A percentile compares a stretch with the other conserved stretches of the same genome.
phyloP scores from a whole-genome alignment of 2,329 filamentous ascomycete species.

The Xylariaceae sp. region DNA sequence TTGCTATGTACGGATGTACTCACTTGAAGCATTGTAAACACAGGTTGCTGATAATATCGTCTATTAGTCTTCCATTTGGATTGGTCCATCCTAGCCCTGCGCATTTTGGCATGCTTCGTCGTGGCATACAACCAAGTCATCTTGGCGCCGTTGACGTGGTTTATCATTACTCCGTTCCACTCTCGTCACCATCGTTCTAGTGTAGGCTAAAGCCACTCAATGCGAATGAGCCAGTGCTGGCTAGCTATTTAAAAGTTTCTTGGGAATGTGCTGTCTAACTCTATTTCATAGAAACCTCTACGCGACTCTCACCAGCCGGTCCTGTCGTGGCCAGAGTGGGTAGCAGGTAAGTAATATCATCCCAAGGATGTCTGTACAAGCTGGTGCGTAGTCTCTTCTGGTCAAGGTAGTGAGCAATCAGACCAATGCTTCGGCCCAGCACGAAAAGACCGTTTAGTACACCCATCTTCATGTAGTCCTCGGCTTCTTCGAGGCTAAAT shows the following conservation, averaged over 20 bases:
- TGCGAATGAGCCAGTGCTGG: constrained; percentile 13
- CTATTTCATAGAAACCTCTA: constrained; percentile 73
- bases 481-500: constrained; percentile 91
- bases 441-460: constrained; percentile 99
- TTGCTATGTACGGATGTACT: not conserved
- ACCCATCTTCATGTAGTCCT: constrained; percentile 99
- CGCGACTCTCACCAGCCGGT: constrained; percentile 75
- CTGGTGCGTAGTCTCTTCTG: constrained; percentile 99
- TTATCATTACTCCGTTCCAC: constrained; percentile 22
- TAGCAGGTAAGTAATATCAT: constrained; percentile 93
- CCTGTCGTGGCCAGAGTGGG: constrained; percentile 68
- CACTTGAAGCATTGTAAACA: not conserved
- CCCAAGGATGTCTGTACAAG: constrained; percentile 98
- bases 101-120: constrained; percentile 21
- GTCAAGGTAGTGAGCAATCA: constrained; percentile 99
- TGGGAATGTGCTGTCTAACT: constrained; percentile 24
- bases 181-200: constrained; percentile 5
- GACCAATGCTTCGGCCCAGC: constrained; percentile 90
- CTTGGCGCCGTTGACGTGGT: constrained; percentile 11
- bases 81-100: constrained; percentile 18
- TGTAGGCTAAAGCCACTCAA: constrained; percentile 11
- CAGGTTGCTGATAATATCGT: constrained; percentile 12
- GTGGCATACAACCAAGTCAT: constrained; percentile 26
- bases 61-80: constrained; percentile 22
- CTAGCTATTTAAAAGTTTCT: constrained; percentile 20